These are phyloP conservation scores for Priceomyces haplophilus DNA, from an alignment of 805 yeast genomes.

Conservation along the genomic window DNA sequence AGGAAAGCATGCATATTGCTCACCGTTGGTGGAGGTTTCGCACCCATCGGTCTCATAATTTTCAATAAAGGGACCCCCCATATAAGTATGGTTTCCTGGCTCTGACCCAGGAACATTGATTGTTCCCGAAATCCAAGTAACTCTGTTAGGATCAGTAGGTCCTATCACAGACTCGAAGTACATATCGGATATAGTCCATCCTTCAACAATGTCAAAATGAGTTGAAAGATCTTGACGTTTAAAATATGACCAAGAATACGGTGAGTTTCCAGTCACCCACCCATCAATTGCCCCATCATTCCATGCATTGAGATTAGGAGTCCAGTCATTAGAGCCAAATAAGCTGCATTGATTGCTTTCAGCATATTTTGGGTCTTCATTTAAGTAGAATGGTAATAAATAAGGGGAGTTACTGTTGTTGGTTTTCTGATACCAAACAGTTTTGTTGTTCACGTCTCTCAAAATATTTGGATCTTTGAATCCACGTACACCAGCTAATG, in stretches of 20 bases:
- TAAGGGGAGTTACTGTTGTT: neutral
- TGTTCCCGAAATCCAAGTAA: slow-evolving; percentile 6
- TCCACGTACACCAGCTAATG: slow-evolving; percentile 6
- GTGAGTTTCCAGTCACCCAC: slow-evolving; percentile 6
- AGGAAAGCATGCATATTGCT: slow-evolving; percentile 3
- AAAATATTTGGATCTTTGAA: slow-evolving; percentile 4
- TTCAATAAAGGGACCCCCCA: slow-evolving; percentile 5
- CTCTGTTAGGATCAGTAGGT: slow-evolving; percentile 5
- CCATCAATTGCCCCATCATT: slow-evolving; percentile 5
- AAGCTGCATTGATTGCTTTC: slow-evolving; percentile 4
- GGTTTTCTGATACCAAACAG: slow-evolving; percentile 4
- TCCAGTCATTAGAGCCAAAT: slow-evolving; percentile 6
- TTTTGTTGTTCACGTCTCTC: neutral
- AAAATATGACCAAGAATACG: slow-evolving; percentile 6
- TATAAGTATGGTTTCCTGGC: slow-evolving; percentile 2
- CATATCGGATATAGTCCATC: slow-evolving; percentile 6
- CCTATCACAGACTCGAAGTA: slow-evolving; percentile 4
- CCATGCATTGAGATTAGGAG: slow-evolving; percentile 5
- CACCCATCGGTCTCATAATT: slow-evolving; percentile 5
- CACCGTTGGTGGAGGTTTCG: slow-evolving; percentile 3
- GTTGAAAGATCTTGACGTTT: slow-evolving; percentile 4
- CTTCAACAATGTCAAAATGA: slow-evolving; percentile 5
- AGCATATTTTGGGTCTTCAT: slow-evolving; percentile 3
- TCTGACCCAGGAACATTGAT: slow-evolving; percentile 6
- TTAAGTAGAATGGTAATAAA: slow-evolving; percentile 3